Conservation (phyloP, 1,284 basidiomycete species). For the Ustilago curta region DNA sequence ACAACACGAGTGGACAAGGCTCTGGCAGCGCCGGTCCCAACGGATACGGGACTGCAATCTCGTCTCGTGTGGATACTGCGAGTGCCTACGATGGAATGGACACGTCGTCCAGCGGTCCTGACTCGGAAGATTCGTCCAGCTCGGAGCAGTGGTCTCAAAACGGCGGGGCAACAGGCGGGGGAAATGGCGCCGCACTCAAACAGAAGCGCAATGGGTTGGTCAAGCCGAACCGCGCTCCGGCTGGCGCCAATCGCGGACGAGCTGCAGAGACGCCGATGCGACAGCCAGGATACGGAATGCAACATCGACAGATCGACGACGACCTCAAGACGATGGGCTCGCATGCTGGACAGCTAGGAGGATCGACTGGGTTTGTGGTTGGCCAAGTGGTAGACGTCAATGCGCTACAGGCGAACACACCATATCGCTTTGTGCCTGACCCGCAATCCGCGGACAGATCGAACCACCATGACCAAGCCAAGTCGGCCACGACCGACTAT, state of each 20-base stretch:
- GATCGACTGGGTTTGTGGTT: conserved; percentile 46
- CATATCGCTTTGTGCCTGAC: conserved; percentile 33
- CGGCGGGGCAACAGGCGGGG: conserved; percentile 9
- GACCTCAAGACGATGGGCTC: conserved; percentile 71
- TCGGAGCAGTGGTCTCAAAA: conserved; percentile 29
- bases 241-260: conserved; percentile 70
- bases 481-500: conserved; percentile 36
- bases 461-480: conserved; percentile 14
- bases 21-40: conserved; percentile 6
- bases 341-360: conserved; percentile 14
- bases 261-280: conserved; percentile 86
- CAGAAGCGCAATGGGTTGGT: conserved; percentile 43
- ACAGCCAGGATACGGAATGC: conserved; percentile 90
- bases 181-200: conserved; percentile 23
- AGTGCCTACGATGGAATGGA: conserved; percentile 47
- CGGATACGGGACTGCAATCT: conserved; percentile 8
- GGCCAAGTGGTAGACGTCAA: conserved; percentile 61
- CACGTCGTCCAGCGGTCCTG: conserved; percentile 20
- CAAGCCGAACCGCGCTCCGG: conserved; percentile 63
- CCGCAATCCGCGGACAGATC: conserved; percentile 10
- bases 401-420: conserved; percentile 47
- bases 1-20: not conserved
- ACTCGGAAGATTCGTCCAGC: conserved; percentile 23
- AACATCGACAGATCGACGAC: conserved; percentile 89
- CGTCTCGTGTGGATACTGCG: conserved; percentile 26